phyloP scores from a whole-genome alignment of 164 flowering plant genomes.

The Dillenia suffruticosa region DNA sequence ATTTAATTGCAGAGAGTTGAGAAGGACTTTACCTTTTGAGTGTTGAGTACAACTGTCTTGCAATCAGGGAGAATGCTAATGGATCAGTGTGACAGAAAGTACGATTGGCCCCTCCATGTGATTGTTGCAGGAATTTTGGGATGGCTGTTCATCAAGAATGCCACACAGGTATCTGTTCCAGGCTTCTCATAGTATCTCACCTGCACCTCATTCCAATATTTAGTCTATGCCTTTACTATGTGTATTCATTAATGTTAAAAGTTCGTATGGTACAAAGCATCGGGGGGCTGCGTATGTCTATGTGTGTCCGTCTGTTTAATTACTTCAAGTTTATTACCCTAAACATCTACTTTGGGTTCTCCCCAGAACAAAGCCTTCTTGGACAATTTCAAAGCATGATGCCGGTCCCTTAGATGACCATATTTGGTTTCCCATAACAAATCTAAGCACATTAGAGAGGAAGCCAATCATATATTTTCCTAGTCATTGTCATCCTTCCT shows the following conservation, averaged over 20 bases:
- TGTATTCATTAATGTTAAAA: neutral
- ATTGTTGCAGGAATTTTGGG: conserved; percentile 18
- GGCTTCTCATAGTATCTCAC: conserved; percentile 24
- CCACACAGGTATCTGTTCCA: conserved; percentile 38
- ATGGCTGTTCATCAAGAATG: conserved; percentile 54
- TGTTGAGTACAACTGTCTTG: conserved; percentile 61
- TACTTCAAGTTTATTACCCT: conserved; percentile 33
- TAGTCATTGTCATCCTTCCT: too few species aligned
- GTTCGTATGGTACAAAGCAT: too few species aligned
- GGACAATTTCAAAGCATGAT: conserved; percentile 42
- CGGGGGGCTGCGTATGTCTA: too few species aligned
- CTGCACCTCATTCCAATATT: conserved; percentile 19
- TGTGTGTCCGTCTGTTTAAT: neutral
- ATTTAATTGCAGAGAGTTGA: neutral
- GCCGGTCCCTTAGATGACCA: conserved; percentile 61
- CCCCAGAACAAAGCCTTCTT: conserved; percentile 56
- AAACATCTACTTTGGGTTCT: conserved; percentile 5
- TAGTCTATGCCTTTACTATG: neutral
- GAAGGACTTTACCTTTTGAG: conserved; percentile 23
- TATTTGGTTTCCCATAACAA: conserved; percentile 53
- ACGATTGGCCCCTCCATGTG: conserved; percentile 35
- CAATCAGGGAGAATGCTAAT: conserved; percentile 79
- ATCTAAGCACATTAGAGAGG: conserved; percentile 19
- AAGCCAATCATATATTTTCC: too few species aligned
- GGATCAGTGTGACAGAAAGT: conserved; percentile 43